A percentile compares a stretch with the other conserved stretches of the same genome.
These are phyloP conservation scores for Hymenoscyphus fraxineus DNA, from an alignment of 2,329 filamentous ascomycete genomes.

Conservation along the genomic window DNA sequence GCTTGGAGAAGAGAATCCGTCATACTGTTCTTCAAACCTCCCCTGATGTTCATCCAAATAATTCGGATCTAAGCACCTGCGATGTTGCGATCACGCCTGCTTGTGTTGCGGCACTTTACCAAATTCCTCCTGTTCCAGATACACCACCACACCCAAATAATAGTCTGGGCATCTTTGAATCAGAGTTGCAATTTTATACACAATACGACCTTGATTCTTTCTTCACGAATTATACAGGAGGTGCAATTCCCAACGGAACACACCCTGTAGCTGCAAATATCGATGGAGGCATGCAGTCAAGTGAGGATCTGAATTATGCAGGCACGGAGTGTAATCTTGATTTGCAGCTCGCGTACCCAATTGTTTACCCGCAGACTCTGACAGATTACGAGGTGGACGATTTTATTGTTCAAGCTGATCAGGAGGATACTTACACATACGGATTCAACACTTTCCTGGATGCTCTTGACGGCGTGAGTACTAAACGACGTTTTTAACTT, in stretches of 20 bases:
- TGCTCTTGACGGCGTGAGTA: constrained; percentile 39
- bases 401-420: constrained; percentile 24
- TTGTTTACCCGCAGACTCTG: constrained; percentile 46
- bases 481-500: background rate
- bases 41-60: background rate
- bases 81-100: constrained; percentile 46
- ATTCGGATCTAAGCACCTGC: constrained; percentile 1
- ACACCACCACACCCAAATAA: constrained; percentile 1
- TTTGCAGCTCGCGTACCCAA: constrained; percentile 43
- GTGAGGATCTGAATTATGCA: constrained; percentile 27
- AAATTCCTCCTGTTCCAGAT: constrained; percentile 39
- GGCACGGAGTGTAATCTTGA: constrained; percentile 34
- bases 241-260: constrained; percentile 5
- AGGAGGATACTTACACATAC: constrained; percentile 19
- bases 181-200: constrained; percentile 1
- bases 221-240: constrained; percentile 42
- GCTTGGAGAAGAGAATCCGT: background rate
- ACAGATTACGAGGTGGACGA: constrained; percentile 43
- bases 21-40: background rate
- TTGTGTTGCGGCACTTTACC: constrained; percentile 53
- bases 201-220: constrained; percentile 39
- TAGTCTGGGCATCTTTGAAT: constrained; percentile 6
- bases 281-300: constrained; percentile 4
- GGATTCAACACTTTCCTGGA: constrained; percentile 46
- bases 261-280: constrained; percentile 8